Conservation (phyloP, 345 rosid genomes). For the Rhodamnia rubescens region DNA sequence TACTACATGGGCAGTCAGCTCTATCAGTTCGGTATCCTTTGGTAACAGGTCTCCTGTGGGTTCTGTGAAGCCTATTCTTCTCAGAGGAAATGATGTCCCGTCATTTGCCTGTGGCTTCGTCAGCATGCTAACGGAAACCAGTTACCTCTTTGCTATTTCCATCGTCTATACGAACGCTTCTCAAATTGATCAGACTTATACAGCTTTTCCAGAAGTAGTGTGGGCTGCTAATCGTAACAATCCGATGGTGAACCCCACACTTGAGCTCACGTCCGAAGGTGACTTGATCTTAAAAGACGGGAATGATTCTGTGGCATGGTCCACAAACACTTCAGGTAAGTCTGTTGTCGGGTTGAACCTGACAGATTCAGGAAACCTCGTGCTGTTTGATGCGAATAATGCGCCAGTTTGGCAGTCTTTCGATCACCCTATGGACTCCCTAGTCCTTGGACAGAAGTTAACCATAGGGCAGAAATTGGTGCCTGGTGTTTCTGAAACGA, state of each 20-base stretch:
- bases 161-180: background rate
- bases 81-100: background rate
- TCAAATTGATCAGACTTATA: background rate
- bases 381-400: conserved; percentile 2
- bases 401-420: conserved; percentile 13
- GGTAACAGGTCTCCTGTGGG: background rate
- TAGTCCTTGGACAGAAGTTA: conserved; percentile 9
- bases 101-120: background rate
- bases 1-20: background rate
- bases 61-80: background rate
- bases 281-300: conserved; percentile 7
- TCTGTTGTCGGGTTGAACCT: conserved; percentile 5
- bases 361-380: conserved; percentile 4
- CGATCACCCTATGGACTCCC: conserved; percentile 6
- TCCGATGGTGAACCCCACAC: conserved; percentile 1
- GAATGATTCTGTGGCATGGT: conserved; percentile 8
- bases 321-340: background rate
- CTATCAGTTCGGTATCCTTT: background rate
- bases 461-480: background rate
- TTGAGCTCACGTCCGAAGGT: conserved; percentile 4
- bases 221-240: conserved; percentile 19
- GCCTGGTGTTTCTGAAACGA: conserved; percentile 1
- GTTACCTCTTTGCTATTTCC: background rate
- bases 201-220: conserved; percentile 1
- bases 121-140: background rate